Evolutionary conservation across 2,329 filamentous ascomycete species (phyloP), one percentile per base, ranked within the genome.

Genomic region (Zasmidium citrigriseum): DNA sequence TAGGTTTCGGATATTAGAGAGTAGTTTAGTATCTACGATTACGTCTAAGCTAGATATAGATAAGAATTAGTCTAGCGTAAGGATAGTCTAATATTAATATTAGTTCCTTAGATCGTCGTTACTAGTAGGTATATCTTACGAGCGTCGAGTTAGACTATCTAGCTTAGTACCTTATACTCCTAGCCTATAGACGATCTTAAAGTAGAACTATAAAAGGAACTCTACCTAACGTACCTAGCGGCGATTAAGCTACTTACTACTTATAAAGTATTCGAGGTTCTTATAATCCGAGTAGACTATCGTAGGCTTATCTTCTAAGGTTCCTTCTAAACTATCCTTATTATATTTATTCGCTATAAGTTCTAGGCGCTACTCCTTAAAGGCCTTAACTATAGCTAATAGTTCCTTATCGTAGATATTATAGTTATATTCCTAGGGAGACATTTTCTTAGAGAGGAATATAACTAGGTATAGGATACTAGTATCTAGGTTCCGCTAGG

Each of bases 301-400:
- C 14, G 14, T 14, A 7, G 14, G 27, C 27, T 34, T 34, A 34
- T 14, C 27, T 34, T 34, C 27, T 14, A 7, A 34, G 27, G 7
- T 14, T 34, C 27, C 7, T 34, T 7, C 7, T 7, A 14, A 14
- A 7, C 14, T 14, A 14, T 7, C 7, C 27, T 34, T 34, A 34
- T 7, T 34, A 34, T 53, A 14, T 34, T 34, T 34, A 34, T 34
- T 34, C 14, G 14, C 14, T 7, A 14, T 49, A 0, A 73, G 60
- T 29, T 72, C 57, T 21, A 60, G 52, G 18, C 61, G 7, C 67
- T 59, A 74, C 52, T 68, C 50, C 52, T 71, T 47, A 16, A 75
- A 64, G n/a, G 46, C 38, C 11, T 49, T 20, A 1, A 76, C 54
- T 27, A 77, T 71, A 2, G 71, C 70, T 34, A 34, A 7, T 7